These are phyloP conservation scores for Albifimbria verrucaria DNA, from an alignment of 2,329 filamentous ascomycete species.

Conservation along the genomic window DNA sequence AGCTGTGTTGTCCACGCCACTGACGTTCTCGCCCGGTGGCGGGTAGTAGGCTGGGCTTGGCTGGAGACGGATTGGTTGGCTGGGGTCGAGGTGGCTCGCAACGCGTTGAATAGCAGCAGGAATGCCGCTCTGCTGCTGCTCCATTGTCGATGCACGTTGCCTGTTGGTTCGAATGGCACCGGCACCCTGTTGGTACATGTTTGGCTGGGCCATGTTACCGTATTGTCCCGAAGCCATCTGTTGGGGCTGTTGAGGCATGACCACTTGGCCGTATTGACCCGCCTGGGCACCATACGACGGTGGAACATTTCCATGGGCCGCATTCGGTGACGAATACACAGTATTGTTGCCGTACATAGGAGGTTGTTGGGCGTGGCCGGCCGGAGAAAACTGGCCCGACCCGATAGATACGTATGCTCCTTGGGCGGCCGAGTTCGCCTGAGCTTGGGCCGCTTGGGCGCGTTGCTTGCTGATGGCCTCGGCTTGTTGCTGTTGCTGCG, in stretches of 20 bases:
- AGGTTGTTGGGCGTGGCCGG: slow-evolving; percentile 46
- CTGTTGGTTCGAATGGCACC: slow-evolving; percentile 68
- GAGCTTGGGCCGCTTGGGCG: slow-evolving; percentile 66
- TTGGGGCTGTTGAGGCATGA: slow-evolving; percentile 62
- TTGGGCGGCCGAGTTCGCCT: slow-evolving; percentile 66
- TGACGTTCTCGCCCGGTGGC: slow-evolving; percentile 79
- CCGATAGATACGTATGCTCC: slow-evolving; percentile 58
- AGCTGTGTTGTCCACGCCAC: slow-evolving; percentile 57
- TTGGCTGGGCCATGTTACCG: slow-evolving; percentile 45
- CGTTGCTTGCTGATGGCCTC: slow-evolving; percentile 92
- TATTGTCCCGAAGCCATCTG: slow-evolving; percentile 67
- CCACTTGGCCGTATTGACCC: slow-evolving; percentile 69
- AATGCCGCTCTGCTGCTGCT: slow-evolving; percentile 89
- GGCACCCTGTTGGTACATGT: slow-evolving; percentile 61
- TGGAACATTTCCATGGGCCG: slow-evolving; percentile 45
- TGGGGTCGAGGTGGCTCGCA: slow-evolving; percentile 93
- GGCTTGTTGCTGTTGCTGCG: slow-evolving; percentile 92
- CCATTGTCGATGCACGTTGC: slow-evolving; percentile 93
- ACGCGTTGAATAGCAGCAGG: slow-evolving; percentile 91
- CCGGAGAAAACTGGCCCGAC: slow-evolving; percentile 44
- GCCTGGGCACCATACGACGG: slow-evolving; percentile 76
- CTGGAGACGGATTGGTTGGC: slow-evolving; percentile 86
- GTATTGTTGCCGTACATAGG: slow-evolving; percentile 80
- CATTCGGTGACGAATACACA: slow-evolving; percentile 65
- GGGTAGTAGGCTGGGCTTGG: slow-evolving; percentile 97